Conservation (phyloP, 164 flowering plant species). For the Nelumbo lutea region DNA sequence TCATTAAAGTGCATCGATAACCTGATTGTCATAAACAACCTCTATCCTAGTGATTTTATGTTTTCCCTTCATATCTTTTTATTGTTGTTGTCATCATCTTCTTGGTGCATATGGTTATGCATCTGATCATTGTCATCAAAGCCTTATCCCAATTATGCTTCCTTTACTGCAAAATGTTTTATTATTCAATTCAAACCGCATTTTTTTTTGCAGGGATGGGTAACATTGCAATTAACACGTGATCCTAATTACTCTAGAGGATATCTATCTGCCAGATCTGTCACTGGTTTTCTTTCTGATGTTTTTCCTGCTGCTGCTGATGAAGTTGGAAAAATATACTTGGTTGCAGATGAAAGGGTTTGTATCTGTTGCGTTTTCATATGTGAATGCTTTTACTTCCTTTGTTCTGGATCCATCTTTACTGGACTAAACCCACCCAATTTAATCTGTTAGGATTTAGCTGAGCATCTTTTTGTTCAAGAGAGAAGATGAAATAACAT, state of each 20-base stretch:
- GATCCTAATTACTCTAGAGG: slow-evolving; percentile 57
- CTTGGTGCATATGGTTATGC: too few species aligned
- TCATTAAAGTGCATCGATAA: too few species aligned
- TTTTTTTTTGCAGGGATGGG: slow-evolving; percentile 64
- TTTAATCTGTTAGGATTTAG: background rate
- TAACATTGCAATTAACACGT: slow-evolving; percentile 77
- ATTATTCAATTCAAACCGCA: background rate
- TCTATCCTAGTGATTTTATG: too few species aligned
- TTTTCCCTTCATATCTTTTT: too few species aligned
- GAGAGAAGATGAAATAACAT: background rate
- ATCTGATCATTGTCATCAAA: too few species aligned
- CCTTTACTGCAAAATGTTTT: slow-evolving; percentile 1
- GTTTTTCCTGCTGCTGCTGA: slow-evolving; percentile 86
- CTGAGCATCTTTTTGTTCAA: background rate
- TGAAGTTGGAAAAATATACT: slow-evolving; percentile 82
- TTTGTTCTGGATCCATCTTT: background rate
- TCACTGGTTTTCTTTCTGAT: slow-evolving; percentile 83
- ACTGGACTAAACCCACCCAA: background rate
- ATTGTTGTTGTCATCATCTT: background rate
- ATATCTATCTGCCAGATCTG: slow-evolving; percentile 76
- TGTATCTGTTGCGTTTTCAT: slow-evolving; percentile 8
- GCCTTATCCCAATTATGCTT: background rate
- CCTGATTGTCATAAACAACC: too few species aligned
- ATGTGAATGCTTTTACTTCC: background rate
- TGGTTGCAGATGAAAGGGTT: slow-evolving; percentile 93